A percentile compares a stretch with the other conserved stretches of the same genome.
phyloP scores from a whole-genome alignment of 495 filamentous ascomycete genomes.

The Neurospora hispaniola region DNA sequence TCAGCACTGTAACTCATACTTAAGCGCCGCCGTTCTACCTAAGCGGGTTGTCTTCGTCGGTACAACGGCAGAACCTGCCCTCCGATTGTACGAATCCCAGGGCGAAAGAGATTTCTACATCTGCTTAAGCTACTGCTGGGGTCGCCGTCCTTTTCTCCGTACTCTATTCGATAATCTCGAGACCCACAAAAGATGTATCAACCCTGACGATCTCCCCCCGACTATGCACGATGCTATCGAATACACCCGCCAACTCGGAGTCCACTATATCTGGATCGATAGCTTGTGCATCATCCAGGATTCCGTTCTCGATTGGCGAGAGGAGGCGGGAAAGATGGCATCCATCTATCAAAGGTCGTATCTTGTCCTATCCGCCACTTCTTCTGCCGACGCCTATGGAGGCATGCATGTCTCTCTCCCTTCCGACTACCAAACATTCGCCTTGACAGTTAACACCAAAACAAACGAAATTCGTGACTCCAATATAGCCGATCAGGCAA shows the following conservation, averaged over 20 bases:
- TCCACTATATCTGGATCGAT: constrained; percentile 1
- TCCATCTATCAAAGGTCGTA: constrained; percentile 3
- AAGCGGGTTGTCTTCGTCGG: constrained; percentile 1
- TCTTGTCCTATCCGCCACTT: constrained; percentile 12
- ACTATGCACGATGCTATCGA: background rate
- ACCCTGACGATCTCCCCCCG: background rate
- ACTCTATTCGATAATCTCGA: background rate
- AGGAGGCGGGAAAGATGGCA: constrained; percentile 7
- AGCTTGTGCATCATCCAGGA: background rate
- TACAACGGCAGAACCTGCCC: background rate
- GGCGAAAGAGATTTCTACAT: background rate
- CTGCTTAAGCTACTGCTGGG: constrained; percentile 7
- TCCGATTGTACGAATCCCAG: constrained; percentile 4
- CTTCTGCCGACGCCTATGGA: background rate
- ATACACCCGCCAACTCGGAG: background rate
- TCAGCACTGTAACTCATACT: background rate
- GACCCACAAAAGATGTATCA: background rate
- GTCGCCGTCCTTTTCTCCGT: background rate
- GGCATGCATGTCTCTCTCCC: background rate
- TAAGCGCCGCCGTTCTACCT: background rate
- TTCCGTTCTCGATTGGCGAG: constrained; percentile 4
- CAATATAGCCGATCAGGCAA: background rate
- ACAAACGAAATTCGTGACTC: background rate
- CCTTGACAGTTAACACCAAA: background rate
- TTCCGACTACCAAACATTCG: background rate